Base-by-base conservation (phyloP, 2,329 filamentous ascomycete genomes). In the Claviceps africana region DNA sequence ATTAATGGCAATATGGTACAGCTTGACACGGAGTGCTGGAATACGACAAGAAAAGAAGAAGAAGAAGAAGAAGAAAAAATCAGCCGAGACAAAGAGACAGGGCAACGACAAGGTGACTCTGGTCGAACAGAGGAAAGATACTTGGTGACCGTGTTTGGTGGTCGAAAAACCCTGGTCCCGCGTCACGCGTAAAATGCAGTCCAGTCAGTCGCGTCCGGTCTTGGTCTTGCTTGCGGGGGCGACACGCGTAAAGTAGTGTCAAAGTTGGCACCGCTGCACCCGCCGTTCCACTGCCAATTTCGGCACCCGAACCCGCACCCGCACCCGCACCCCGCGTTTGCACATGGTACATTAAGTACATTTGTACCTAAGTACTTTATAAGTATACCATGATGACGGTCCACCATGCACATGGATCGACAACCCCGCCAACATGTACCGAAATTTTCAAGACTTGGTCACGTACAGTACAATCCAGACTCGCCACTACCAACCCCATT, bases 151-250 rank as follows among this genome's bases (percentile, higher is more conserved):
- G n/a, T 17, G n/a, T n/a, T 17, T n/a, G 7, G 19, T 17, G 39
- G 37, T 40, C 43, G 15, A 45, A 17, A 17, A 50, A 17, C 48
- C 39, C 28, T 28, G 48, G 31, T 11, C 13, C 40, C 48, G 48
- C 48, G 48, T 50, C 48, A 39, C 48, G 48, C 40, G 48, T 50
- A 44, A 44, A 40, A 13, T 19, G 48, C 48, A 42, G 21, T 22
- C 47, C 30, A n/a, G 31, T 31, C 30, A 43, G 40, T 44, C 30
- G 45, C 45, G 28, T 33, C 19, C 19, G 6, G 45, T 11, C 45
- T 25, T 25, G 25, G 35, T 33, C 31, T 8, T 11, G 8, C 31
- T n/a, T n/a, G n/a, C n/a, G n/a, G n/a, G n/a, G n/a, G n/a, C n/a
- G n/a, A 39, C 35, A 39, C 42, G 42, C 42, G 42, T 44, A 44